phyloP scores from a whole-genome alignment of 352 stramenopile genomes.

The Phytopythium aichiense region DNA sequence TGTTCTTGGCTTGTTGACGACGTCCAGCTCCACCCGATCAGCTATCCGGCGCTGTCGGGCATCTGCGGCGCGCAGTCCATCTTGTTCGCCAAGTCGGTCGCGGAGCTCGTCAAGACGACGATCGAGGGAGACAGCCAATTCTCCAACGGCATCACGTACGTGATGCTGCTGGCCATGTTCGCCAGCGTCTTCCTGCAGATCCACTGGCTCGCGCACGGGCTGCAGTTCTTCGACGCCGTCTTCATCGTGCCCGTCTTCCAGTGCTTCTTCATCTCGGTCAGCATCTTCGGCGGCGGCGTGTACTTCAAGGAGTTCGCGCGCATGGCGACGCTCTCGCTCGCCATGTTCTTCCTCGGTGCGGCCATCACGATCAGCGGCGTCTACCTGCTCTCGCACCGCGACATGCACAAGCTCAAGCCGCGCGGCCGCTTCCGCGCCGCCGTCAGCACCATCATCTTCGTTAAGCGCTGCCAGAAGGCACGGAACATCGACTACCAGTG shows the following conservation, averaged over 20 bases:
- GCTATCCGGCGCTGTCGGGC: conserved; percentile 64
- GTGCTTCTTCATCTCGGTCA: conserved; percentile 91
- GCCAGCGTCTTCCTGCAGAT: conserved; percentile 85
- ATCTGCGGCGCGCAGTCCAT: conserved; percentile 80
- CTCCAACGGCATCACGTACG: conserved; percentile 63
- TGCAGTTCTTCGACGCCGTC: conserved; percentile 83
- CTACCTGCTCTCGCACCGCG: conserved; percentile 57
- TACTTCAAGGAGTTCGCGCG: conserved; percentile 85
- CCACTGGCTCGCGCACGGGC: conserved; percentile 78
- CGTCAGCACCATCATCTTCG: conserved; percentile 60
- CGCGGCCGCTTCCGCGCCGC: conserved; percentile 38
- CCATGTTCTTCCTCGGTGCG: conserved; percentile 73
- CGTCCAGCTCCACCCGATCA: conserved; percentile 50
- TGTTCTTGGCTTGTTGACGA: background rate
- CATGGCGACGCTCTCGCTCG: conserved; percentile 43
- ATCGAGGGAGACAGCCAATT: conserved; percentile 72
- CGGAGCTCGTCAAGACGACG: conserved; percentile 83
- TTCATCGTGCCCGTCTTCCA: conserved; percentile 85
- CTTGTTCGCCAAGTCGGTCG: conserved; percentile 79
- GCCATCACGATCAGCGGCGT: conserved; percentile 70
- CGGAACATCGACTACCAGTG: conserved; percentile 45
- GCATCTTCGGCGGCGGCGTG: conserved; percentile 82
- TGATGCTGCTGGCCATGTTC: conserved; percentile 78
- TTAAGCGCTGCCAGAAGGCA: conserved; percentile 57
- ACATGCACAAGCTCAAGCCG: conserved; percentile 59